Conservation (phyloP, 805 yeast species). For the Starmerella apicola region DNA sequence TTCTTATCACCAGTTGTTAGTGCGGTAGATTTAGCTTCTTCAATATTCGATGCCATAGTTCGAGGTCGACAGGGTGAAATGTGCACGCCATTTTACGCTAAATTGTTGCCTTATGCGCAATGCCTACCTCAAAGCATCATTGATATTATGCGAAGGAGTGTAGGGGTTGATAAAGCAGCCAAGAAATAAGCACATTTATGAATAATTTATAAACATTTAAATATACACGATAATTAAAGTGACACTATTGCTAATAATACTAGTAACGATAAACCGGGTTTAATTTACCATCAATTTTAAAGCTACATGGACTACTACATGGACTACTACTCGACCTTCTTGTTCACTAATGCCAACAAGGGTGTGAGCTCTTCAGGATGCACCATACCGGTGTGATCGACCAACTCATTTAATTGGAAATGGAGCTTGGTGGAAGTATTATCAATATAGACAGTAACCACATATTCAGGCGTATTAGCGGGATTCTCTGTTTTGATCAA, state of each 20-base stretch:
- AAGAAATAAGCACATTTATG: neutral
- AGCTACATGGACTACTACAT: no score
- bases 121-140: constrained; percentile 57
- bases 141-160: constrained; percentile 37
- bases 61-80: constrained; percentile 42
- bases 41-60: constrained; percentile 29
- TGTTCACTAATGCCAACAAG: constrained; percentile 1
- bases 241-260: neutral
- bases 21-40: constrained; percentile 46
- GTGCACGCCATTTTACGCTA: constrained; percentile 55
- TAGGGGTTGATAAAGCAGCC: constrained; percentile 46
- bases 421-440: neutral
- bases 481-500: constrained; percentile 13
- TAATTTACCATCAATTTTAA: no score
- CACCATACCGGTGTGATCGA: constrained; percentile 15
- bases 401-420: constrained; percentile 7
- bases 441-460: constrained; percentile 1
- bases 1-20: constrained; percentile 64
- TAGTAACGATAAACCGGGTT: neutral
- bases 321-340: neutral
- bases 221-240: neutral
- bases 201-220: no score
- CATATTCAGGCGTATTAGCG: constrained; percentile 5
- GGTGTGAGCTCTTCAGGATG: constrained; percentile 7
- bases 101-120: constrained; percentile 52